Conservation (phyloP, 345 rosid genomes). For the Hibiscus trionum region DNA sequence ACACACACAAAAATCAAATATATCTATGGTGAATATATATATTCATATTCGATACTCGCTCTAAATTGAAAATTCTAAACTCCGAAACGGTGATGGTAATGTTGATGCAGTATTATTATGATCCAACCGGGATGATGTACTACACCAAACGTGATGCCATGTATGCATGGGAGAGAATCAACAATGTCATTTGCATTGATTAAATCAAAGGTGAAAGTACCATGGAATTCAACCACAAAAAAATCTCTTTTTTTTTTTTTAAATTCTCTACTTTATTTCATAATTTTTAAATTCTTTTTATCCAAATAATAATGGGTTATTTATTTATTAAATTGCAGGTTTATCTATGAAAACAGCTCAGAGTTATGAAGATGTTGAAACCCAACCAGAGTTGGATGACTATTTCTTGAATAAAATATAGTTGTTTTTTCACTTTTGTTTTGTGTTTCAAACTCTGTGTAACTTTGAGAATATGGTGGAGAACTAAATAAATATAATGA, state of each 20-base stretch:
- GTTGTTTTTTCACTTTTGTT: background rate
- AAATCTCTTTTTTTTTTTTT: background rate
- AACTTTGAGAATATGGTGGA: background rate
- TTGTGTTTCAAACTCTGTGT: background rate
- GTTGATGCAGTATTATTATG: constrained; percentile 13
- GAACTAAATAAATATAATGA: background rate
- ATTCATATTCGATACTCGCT: no score
- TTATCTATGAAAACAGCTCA: background rate
- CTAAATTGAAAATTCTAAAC: no score
- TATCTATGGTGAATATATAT: no score
- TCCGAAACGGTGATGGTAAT: background rate
- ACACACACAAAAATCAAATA: no score
- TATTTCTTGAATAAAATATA: background rate
- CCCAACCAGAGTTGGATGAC: background rate
- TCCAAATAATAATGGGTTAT: background rate
- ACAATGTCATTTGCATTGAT: background rate
- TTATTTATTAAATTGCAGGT: background rate
- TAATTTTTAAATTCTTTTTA: background rate
- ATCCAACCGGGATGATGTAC: constrained; percentile 17
- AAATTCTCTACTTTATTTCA: no score
- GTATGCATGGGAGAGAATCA: background rate
- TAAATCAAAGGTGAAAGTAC: background rate
- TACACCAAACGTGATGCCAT: background rate
- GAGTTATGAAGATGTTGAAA: background rate
- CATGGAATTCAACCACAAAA: background rate